Percentiles rank a stretch among this genome's conserved stretches.
phyloP scores from a whole-genome alignment of 1,284 basidiomycete genomes.

The Tetrapyrgos nigripes region DNA sequence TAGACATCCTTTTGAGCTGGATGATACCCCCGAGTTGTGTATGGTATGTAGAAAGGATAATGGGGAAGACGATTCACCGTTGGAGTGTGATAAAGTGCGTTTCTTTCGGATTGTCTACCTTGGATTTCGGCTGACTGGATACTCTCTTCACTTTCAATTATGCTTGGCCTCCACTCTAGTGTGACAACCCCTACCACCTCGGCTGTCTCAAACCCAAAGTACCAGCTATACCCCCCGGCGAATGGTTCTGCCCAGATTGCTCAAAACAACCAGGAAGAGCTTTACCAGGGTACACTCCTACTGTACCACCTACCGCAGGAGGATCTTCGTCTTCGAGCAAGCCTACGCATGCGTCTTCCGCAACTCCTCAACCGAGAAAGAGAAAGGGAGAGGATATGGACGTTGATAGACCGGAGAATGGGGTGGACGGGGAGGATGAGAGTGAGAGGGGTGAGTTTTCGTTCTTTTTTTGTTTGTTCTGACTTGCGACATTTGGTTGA shows the following conservation, averaged over 20 bases:
- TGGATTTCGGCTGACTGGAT: constrained; percentile 3
- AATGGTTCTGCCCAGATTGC: constrained; percentile 92
- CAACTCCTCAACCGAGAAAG: constrained; percentile 9
- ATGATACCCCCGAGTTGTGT: constrained; percentile 73
- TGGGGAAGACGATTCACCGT: constrained; percentile 68
- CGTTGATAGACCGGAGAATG: background rate
- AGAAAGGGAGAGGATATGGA: constrained; percentile 3
- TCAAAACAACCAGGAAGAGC: constrained; percentile 48
- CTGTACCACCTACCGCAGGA: constrained; percentile 33
- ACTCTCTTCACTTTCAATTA: background rate
- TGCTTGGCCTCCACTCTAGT: constrained; percentile 52
- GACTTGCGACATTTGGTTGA: background rate
- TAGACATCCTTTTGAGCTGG: constrained; percentile 76
- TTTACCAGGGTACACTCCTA: constrained; percentile 36
- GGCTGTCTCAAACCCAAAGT: constrained; percentile 85
- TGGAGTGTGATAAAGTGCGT: constrained; percentile 88
- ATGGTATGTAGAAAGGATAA: constrained; percentile 73
- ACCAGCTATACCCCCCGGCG: constrained; percentile 80
- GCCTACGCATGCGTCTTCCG: constrained; percentile 2
- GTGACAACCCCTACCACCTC: constrained; percentile 89
- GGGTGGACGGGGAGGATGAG: constrained; percentile 21
- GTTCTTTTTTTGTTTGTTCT: background rate
- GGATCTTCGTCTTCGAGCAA: constrained; percentile 22
- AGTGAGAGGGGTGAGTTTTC: constrained; percentile 23
- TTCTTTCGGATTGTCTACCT: constrained; percentile 5